A percentile compares a stretch with the other conserved stretches of the same genome.
Conservation (phyloP, 495 filamentous ascomycete genomes). For the Xylaria castorea region DNA sequence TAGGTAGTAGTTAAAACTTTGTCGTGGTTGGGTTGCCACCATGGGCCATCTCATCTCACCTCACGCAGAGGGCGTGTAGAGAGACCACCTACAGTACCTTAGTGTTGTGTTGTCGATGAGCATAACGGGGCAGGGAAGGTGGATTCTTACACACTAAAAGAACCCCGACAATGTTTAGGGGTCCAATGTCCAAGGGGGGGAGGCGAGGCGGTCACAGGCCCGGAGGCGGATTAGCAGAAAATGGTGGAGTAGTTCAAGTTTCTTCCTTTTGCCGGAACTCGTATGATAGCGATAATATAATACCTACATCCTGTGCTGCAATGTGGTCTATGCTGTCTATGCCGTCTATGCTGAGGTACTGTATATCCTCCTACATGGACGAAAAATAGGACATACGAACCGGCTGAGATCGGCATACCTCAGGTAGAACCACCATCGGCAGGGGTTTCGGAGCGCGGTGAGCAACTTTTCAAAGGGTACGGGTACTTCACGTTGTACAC, state of each 20-base stretch:
- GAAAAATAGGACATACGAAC: background rate
- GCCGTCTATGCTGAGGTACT: background rate
- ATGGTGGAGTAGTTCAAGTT: constrained; percentile 20
- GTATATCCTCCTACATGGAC: constrained; percentile 2
- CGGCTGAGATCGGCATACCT: constrained; percentile 8
- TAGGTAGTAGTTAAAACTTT: background rate
- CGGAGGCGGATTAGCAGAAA: constrained; percentile 18
- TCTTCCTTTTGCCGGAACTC: constrained; percentile 13
- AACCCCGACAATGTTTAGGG: constrained; percentile 9
- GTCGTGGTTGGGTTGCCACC: constrained; percentile 22
- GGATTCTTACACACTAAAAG: constrained; percentile 1
- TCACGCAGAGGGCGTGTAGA: background rate
- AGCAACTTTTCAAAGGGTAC: constrained; percentile 15
- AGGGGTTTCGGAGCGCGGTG: constrained; percentile 23
- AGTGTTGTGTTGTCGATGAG: constrained; percentile 3
- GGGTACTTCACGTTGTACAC: constrained; percentile 27
- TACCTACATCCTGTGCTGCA: background rate
- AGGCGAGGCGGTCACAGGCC: constrained; percentile 25
- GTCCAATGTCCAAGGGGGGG: background rate
- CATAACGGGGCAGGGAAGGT: background rate
- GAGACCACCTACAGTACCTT: background rate
- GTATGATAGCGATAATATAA: constrained; percentile 10
- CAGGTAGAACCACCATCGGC: constrained; percentile 14
- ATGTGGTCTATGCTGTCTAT: background rate
- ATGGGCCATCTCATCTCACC: constrained; percentile 19